phyloP scores from a whole-genome alignment of 108 stramenopile species.

The Nitzschia sp. region DNA sequence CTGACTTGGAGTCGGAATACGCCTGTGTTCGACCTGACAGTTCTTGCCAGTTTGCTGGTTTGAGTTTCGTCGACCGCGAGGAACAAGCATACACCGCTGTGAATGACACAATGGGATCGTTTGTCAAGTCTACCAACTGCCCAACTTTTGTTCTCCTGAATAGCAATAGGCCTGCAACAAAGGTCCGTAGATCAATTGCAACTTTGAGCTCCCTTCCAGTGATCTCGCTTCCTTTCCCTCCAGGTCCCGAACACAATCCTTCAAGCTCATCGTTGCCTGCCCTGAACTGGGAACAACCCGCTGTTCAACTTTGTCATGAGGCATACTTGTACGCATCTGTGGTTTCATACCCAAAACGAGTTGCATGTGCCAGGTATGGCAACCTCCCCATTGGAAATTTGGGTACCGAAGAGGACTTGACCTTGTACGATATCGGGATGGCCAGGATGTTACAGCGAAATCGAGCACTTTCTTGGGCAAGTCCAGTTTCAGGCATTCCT shows the following conservation, averaged over 20 bases:
- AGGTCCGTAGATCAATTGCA: constrained; percentile 70
- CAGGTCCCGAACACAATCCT: constrained; percentile 81
- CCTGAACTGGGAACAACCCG: constrained; percentile 90
- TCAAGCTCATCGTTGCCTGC: constrained; percentile 75
- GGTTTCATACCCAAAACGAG: constrained; percentile 82
- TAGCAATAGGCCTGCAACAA: constrained; percentile 46
- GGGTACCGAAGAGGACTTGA: constrained; percentile 69
- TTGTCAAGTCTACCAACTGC: constrained; percentile 76
- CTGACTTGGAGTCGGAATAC: constrained; percentile 60
- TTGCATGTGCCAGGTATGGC: constrained; percentile 77
- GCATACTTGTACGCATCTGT: constrained; percentile 79
- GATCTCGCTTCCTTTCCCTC: constrained; percentile 77
- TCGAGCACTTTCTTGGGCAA: constrained; percentile 94
- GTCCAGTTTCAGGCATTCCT: constrained; percentile 66
- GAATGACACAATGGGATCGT: constrained; percentile 67
- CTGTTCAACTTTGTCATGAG: constrained; percentile 74
- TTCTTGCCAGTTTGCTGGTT: constrained; percentile 44
- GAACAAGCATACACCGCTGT: constrained; percentile 62
- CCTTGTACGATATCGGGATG: constrained; percentile 82
- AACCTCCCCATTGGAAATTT: constrained; percentile 94
- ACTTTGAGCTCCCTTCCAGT: constrained; percentile 83
- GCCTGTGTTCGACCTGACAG: constrained; percentile 55
- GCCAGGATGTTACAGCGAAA: constrained; percentile 74
- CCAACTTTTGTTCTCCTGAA: constrained; percentile 84
- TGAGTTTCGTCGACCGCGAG: constrained; percentile 63